Percentiles rank a stretch among this genome's conserved stretches.
Conservation (phyloP, 305 asterid species). For the Nicotiana rustica region DNA sequence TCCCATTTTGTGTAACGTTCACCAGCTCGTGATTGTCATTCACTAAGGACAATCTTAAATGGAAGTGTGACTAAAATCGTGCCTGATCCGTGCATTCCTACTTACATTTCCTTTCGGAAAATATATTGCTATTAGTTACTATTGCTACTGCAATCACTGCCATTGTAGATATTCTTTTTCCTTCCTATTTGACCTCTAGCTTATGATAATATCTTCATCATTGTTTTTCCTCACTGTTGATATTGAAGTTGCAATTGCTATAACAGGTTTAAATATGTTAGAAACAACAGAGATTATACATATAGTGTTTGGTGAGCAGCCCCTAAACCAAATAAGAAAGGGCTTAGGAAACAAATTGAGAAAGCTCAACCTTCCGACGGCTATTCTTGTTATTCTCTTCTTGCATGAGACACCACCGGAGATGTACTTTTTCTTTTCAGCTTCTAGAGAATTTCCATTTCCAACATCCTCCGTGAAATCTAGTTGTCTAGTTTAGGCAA, state of each 20-base stretch:
- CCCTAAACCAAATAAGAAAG: not conserved
- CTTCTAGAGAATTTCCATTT: no score
- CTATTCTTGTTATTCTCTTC: constrained; percentile 15
- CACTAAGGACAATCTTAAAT: not conserved
- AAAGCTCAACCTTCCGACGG: not conserved
- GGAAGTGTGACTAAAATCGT: no score
- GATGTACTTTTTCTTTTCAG: not conserved
- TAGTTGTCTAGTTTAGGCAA: no score
- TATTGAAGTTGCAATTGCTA: not conserved
- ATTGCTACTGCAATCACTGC: constrained; percentile 15
- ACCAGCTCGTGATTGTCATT: not conserved
- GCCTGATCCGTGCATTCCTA: constrained; percentile 1
- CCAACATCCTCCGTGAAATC: no score
- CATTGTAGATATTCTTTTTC: constrained; percentile 1
- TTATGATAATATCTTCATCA: constrained; percentile 5
- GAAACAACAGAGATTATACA: not conserved
- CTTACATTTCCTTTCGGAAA: not conserved
- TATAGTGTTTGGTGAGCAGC: not conserved
- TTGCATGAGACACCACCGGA: not conserved
- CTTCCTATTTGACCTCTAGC: constrained; percentile 5
- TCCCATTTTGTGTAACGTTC: not conserved
- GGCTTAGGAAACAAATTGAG: not conserved
- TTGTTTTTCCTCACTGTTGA: not conserved
- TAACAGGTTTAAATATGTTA: constrained; percentile 6
- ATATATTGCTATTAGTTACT: constrained; percentile 7